Evolutionary conservation across 352 stramenopile genomes (phyloP), one percentile per base, ranked within the genome.

Genomic region (Aphanomyces astaci): DNA sequence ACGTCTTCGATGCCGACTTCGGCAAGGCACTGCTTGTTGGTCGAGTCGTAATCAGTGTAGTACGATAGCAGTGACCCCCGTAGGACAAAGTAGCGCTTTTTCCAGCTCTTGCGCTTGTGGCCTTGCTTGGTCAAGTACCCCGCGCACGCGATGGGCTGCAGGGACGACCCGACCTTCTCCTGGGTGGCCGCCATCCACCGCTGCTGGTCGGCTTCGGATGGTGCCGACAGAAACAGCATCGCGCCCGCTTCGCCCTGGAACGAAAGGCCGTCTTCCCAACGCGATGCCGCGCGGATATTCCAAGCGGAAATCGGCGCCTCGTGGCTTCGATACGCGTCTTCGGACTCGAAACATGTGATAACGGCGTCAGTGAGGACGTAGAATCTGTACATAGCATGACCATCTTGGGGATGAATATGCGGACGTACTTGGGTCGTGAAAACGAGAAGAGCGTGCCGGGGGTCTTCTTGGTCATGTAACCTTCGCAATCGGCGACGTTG

Each of bases 41-140:
- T 30, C 15, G 40, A 28, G 13, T 68, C 62, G 51, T 62, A 68
- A 45, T 68, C 62, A 2, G 39, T 46, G 62, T 68, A 68, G 51
- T 68, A 68, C 22, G 48, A 51, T 3, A 68, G 22, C 30, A 32
- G n/a, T 3, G 10, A 10, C 27, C 86, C 74, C 33, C 83, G 79
- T 70, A 92, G 88, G 30, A 89, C 80, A 64, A 92, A 92, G 72
- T 88, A 92, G 51, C 84, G 81, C 39, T 78, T 78, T 46, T 87
- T 84, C 83, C 83, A 92, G 56, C 77, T 92, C 75, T 89, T 90
- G 71, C 89, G 72, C 69, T 76, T 78, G 19, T 78, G 78, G 22
- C 83, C 80, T 31, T 87, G 80, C 71, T 92, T 92, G 10, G 75
- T 59, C 32, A 92, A 73, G 68, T 84, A 90, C 64, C 84, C 84